Base-by-base conservation (phyloP, 2,329 filamentous ascomycete genomes). In the Fusarium protoensiforme region DNA sequence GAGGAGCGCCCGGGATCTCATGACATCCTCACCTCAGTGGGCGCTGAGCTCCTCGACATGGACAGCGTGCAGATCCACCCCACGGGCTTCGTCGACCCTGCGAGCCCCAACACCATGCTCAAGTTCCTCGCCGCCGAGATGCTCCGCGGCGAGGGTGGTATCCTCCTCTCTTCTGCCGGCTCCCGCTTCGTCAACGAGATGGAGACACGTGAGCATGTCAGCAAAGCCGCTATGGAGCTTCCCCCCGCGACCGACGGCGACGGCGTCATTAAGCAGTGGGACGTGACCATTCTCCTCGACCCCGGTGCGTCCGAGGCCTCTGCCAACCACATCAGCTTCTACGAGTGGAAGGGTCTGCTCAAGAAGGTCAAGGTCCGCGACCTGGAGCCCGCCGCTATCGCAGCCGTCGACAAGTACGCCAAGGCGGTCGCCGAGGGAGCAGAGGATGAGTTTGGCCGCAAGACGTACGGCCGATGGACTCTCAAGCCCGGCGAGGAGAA, bases 121-220 rank as follows among this genome's bases (percentile, higher is more conserved):
- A 92, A 92, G 79, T 89, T 92, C 74, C 85, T 92, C 5, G 90
- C 90, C 0, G 90, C 90, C 0, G 91, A 92, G 79, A 84, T 90
- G 66, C 82, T 92, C 29, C 83, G 90, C 5, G 90, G 90, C 0
- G 90, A 92, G 74, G 91, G 90, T 0, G 91, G 90, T 0, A 85
- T 92, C 5, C 72, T 92, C 31, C 79, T 92, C 1, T 78, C 79
- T 0, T 57, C 78, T 2, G 72, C 78, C 0, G 89, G 89, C 0
- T 82, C 83, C 64, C 81, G 90, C 16, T 92, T 92, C 65, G 82
- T 91, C n/a, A 87, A 92, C 71, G 91, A 92, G 79, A 81, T 92
- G 72, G 84, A 88, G n/a, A 91, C 86, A 3, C 80, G 90, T 4
- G 88, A 91, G 60, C 81, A 86, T 6, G 84, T 92, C 11, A 90